These are phyloP conservation scores for Penicillium crustosum DNA, from an alignment of 2,329 filamentous ascomycete genomes.

Conservation along the genomic window DNA sequence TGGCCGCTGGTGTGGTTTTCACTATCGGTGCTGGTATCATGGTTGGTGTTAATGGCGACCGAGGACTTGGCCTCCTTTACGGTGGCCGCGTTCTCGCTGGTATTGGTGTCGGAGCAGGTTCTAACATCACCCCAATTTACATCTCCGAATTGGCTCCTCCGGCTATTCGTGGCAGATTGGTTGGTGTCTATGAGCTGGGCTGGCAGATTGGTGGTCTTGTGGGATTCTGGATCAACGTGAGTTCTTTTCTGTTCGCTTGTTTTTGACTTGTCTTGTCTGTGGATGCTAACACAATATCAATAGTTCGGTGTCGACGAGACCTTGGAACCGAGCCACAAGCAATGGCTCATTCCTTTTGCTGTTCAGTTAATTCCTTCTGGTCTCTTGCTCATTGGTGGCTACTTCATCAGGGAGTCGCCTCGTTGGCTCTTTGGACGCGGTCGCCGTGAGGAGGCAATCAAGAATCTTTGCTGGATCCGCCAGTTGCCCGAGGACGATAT, in stretches of 20 bases:
- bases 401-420: conserved; percentile 65
- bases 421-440: conserved; percentile 70
- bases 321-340: conserved; percentile 34
- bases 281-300: conserved; percentile 9
- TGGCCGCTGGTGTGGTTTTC: conserved; percentile 64
- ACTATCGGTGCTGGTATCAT: conserved; percentile 70
- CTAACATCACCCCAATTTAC: conserved; percentile 61
- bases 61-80: conserved; percentile 63
- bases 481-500: conserved; percentile 45
- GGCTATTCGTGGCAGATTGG: conserved; percentile 59
- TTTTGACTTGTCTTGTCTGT: conserved; percentile 16
- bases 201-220: conserved; percentile 55
- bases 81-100: conserved; percentile 59
- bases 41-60: conserved; percentile 62
- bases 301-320: conserved; percentile 55
- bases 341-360: conserved; percentile 47
- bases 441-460: conserved; percentile 64
- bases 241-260: conserved; percentile 10
- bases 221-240: conserved; percentile 53
- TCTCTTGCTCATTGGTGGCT: conserved; percentile 53
- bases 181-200: conserved; percentile 58
- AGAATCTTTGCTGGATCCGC: conserved; percentile 52
- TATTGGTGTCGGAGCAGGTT: conserved; percentile 56
- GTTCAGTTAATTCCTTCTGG: conserved; percentile 44
- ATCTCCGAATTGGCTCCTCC: conserved; percentile 60